Evolutionary conservation across 2,329 filamentous ascomycete species (phyloP).

Genomic region (Arthrobotrys iridis): DNA sequence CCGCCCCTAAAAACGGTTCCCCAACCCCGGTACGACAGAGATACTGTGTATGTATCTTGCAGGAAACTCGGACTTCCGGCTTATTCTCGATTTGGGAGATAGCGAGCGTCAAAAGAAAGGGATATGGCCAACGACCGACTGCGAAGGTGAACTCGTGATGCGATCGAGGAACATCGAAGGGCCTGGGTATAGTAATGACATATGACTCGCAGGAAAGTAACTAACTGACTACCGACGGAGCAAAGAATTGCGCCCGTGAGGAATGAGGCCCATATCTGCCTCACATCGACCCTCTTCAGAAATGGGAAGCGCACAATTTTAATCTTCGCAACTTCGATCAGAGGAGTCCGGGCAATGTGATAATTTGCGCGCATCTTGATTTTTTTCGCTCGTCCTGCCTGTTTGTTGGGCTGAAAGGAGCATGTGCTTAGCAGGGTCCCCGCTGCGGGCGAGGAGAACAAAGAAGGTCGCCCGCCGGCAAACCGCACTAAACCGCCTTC

Average conservation of each 20-base stretch:
- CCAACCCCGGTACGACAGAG: conserved; percentile 1
- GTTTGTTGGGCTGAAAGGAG: conserved; percentile 14
- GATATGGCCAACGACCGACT: conserved; percentile 11
- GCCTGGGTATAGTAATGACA: background rate
- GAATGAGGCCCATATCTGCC: conserved; percentile 29
- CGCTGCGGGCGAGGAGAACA: conserved; percentile 17
- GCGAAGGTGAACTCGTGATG: background rate
- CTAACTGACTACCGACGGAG: background rate
- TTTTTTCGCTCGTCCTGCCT: conserved; percentile 12
- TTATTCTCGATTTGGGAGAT: conserved; percentile 23
- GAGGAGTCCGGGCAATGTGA: background rate
- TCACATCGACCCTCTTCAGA: conserved; percentile 14
- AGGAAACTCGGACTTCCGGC: conserved; percentile 23
- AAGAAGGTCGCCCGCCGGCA: conserved; percentile 12
- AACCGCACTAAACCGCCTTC: conserved; percentile 1
- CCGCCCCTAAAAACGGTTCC: conserved; percentile 17
- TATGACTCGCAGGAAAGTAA: too few species aligned
- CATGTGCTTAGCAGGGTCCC: conserved; percentile 1
- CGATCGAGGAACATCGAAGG: background rate
- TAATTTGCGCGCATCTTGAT: conserved; percentile 21
- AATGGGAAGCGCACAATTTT: conserved; percentile 19
- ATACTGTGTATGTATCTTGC: too few species aligned
- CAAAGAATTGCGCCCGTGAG: conserved; percentile 11
- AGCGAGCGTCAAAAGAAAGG: conserved; percentile 6
- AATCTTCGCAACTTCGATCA: conserved; percentile 16